Percentiles rank a stretch among this genome's conserved stretches.
Evolutionary conservation across 331 rosid genomes (phyloP).

Genomic region (Pyracantha coccinea): DNA sequence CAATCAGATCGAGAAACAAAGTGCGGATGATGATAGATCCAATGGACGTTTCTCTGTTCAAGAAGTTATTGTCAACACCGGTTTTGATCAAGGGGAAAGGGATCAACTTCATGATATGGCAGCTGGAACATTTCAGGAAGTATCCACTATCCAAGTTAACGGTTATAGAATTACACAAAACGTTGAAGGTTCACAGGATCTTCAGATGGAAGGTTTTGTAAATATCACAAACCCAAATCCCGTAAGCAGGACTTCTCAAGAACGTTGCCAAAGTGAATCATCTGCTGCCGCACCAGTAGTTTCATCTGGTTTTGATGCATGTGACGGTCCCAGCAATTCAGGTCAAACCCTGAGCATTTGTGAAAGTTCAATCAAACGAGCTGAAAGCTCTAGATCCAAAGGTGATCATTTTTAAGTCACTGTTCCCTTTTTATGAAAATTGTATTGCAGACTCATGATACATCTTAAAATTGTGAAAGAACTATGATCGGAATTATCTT

Average conservation of each 20-base stretch:
- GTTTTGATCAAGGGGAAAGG: constrained; percentile 42
- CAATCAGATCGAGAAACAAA: constrained; percentile 42
- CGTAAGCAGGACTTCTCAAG: constrained; percentile 50
- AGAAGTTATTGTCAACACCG: constrained; percentile 28
- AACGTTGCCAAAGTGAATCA: constrained; percentile 91
- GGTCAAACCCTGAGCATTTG: constrained; percentile 51
- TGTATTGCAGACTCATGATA: neutral
- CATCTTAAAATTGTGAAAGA: neutral
- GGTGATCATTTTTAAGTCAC: constrained; percentile 29
- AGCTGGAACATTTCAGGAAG: constrained; percentile 30
- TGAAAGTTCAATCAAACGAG: constrained; percentile 72
- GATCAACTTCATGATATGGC: constrained; percentile 37
- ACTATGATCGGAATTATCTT: too few relatives aligned
- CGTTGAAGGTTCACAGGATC: constrained; percentile 43
- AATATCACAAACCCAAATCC: constrained; percentile 47
- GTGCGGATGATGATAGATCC: constrained; percentile 36
- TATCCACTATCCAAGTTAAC: constrained; percentile 35
- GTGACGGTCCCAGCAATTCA: constrained; percentile 84
- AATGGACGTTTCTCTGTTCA: constrained; percentile 34
- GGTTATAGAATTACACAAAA: constrained; percentile 33
- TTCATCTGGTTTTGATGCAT: constrained; percentile 80
- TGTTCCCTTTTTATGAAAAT: neutral
- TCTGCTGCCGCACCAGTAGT: constrained; percentile 85
- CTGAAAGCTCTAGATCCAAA: constrained; percentile 55
- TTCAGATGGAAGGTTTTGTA: constrained; percentile 53